Evolutionary conservation across 345 rosid species (phyloP), one percentile per base, ranked within the genome.

Genomic region (Linum trigynum): DNA sequence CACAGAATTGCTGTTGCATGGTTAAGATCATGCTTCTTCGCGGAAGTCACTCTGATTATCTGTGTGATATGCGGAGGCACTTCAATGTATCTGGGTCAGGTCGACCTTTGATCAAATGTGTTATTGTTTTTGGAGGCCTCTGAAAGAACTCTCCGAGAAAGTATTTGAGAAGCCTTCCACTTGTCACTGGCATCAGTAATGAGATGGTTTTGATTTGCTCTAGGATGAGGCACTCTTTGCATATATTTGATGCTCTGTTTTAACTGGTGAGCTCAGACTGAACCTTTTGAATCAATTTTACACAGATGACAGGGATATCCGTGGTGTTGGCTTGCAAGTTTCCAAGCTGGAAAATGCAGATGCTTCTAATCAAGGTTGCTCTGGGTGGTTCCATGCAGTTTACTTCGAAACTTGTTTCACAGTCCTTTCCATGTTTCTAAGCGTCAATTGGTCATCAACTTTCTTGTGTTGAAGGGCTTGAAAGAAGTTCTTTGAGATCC

Each of bases 291-390:
- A 17, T 57, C 63, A 42, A 59, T 55, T 57, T 51, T 53, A 42
- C 56, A 36, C 72, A 87, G 98, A 92, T 83, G 84, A 84, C 45
- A 82, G 75, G 84, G 98, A 88, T 39, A 81, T 92, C 45, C 89
- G 97, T 12, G 98, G 97, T 62, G 80, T 92, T 74, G 97, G 98
- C 80, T 84, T 92, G 87, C 97, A 90, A 84, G 97, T 92, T 69
- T 81, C 97, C 55, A 90, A 82, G 81, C 94, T 92, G 77, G 96
- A 90, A 73, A 78, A 75, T 79, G 82, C 77, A 8, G 87, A 86
- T 68, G 67, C 78, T 71, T 71, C 75, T 57, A 84, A 80, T 70
- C 81, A 81, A 83, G 96, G 96, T 91, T 70, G 53, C 41, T 69
- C 8, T 16, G 57, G 57, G 56, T 62, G 39, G 38, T 53, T 58